Percentiles rank a stretch among this genome's conserved stretches.
These are phyloP conservation scores for Spiraea crenata DNA, from an alignment of 331 rosid species.

Conservation along the genomic window DNA sequence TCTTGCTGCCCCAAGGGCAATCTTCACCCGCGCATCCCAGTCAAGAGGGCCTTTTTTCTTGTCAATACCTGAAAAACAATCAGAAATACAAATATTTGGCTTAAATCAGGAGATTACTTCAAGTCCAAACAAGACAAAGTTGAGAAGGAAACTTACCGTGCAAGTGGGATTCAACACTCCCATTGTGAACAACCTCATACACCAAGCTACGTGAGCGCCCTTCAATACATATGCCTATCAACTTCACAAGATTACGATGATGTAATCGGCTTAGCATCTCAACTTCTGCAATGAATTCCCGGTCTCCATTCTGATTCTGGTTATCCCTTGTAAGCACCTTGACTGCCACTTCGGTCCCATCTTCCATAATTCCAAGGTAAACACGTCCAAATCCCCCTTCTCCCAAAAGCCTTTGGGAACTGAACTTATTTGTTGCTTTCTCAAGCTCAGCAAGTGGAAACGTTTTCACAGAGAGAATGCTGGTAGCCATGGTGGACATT, in stretches of 20 bases:
- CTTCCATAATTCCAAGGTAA: constrained; percentile 73
- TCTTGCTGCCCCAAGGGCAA: constrained; percentile 97
- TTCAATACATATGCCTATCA: constrained; percentile 88
- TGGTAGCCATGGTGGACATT: constrained; percentile 66
- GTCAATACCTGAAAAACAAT: constrained; percentile 62
- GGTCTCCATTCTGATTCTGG: constrained; percentile 66
- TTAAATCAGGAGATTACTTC: neutral
- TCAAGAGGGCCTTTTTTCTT: constrained; percentile 66
- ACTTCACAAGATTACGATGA: constrained; percentile 95
- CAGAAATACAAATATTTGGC: constrained; percentile 2
- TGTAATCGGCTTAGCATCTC: constrained; percentile 93
- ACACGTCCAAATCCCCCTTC: constrained; percentile 99
- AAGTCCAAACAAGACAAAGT: constrained; percentile 12
- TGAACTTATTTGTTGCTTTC: constrained; percentile 80
- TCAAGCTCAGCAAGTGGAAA: constrained; percentile 78
- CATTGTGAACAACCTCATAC: constrained; percentile 84
- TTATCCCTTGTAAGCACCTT: constrained; percentile 70
- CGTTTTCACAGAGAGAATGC: constrained; percentile 72
- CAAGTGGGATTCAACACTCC: constrained; percentile 97
- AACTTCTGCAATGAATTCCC: constrained; percentile 83
- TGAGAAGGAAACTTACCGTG: constrained; percentile 57
- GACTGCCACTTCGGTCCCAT: constrained; percentile 87
- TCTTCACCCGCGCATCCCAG: constrained; percentile 90
- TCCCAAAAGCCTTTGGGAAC: constrained; percentile 76
- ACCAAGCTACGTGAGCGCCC: constrained; percentile 82